Evolutionary conservation across 2,329 filamentous ascomycete species (phyloP).

Genomic region (Fusarium sp.): DNA sequence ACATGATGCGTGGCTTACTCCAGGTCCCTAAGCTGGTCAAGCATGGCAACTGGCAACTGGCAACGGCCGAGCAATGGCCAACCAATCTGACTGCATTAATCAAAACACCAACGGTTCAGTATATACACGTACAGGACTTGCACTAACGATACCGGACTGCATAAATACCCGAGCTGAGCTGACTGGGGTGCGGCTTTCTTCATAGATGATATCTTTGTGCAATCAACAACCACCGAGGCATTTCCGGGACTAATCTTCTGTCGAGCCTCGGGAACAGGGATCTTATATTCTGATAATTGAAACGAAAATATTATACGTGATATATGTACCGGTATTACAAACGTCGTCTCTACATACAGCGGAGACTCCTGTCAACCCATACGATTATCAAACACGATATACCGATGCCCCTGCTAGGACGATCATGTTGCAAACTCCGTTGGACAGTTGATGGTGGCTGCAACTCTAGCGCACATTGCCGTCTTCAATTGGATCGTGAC

Average conservation of each 20-base stretch:
- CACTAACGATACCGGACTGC: conserved; percentile 8
- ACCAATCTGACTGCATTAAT: conserved; percentile 24
- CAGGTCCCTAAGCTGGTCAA: background rate
- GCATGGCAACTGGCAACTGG: background rate
- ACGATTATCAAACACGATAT: background rate
- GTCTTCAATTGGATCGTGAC: conserved; percentile 13
- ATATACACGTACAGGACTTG: background rate
- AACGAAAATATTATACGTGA: background rate
- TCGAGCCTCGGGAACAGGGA: conserved; percentile 12
- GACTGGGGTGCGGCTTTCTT: conserved; percentile 21
- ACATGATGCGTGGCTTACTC: conserved; percentile 8
- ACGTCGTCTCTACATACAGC: conserved; percentile 12
- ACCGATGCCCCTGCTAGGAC: background rate
- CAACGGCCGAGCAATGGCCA: conserved; percentile 10
- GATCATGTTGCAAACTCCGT: background rate
- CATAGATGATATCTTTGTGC: conserved; percentile 32
- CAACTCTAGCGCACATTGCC: background rate
- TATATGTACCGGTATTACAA: conserved; percentile 9
- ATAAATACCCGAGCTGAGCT: conserved; percentile 10
- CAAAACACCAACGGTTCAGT: conserved; percentile 7
- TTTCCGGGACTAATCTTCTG: conserved; percentile 1
- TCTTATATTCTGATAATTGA: conserved; percentile 2
- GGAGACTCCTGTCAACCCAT: conserved; percentile 3
- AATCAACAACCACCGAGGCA: conserved; percentile 22
- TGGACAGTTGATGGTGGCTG: background rate